Conservation (phyloP, 2,329 filamentous ascomycete genomes). For the Colletotrichum noveboracense region DNA sequence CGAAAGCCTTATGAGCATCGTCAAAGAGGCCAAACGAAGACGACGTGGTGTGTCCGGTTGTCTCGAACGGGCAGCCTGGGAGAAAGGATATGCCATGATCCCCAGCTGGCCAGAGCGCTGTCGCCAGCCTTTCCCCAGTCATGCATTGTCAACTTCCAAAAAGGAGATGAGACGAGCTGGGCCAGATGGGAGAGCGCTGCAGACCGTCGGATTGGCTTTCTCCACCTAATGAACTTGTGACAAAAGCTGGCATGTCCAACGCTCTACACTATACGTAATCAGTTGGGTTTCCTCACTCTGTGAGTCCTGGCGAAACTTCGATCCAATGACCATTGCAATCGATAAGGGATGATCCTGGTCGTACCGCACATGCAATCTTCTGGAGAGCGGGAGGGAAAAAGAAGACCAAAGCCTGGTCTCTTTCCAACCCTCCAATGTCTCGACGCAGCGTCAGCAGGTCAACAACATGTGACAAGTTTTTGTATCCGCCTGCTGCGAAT, state of each 20-base stretch:
- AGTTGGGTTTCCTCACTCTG: not conserved
- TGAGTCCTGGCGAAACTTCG: constrained; percentile 1
- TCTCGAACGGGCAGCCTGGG: not conserved
- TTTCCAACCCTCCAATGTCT: not conserved
- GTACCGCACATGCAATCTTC: not conserved
- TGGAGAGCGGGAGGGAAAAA: not conserved
- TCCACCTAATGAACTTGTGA: constrained; percentile 24
- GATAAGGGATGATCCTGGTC: not conserved
- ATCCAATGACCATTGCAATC: not conserved
- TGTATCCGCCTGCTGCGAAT: not conserved
- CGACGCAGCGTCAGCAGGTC: not conserved
- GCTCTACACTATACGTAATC: not conserved
- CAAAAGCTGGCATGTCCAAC: constrained; percentile 4
- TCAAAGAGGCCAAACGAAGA: not conserved
- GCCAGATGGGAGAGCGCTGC: not conserved
- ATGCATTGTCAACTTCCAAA: not conserved
- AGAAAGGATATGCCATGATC: not conserved
- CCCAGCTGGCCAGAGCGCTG: not conserved
- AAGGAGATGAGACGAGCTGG: constrained; percentile 13
- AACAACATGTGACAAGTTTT: not conserved
- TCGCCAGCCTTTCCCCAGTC: not conserved
- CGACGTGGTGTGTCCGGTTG: not conserved
- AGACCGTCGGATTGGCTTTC: not conserved
- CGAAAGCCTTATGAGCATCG: not conserved
- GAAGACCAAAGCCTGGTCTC: not conserved